These are phyloP conservation scores for Trichoderma sp. DNA, from an alignment of 2,329 filamentous ascomycete species.

Conservation along the genomic window DNA sequence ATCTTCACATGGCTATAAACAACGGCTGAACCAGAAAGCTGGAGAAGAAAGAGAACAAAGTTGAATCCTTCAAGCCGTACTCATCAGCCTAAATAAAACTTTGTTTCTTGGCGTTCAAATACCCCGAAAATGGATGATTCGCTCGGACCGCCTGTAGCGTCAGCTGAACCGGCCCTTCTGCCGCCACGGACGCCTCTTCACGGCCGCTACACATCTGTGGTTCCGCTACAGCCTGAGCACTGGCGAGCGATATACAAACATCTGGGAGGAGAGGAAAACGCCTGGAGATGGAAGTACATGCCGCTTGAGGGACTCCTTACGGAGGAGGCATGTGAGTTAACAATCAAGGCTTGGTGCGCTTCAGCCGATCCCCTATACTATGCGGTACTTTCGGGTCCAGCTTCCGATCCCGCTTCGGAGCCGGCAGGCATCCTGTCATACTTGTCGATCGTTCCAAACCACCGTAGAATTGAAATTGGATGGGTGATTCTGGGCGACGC, in stretches of 20 bases:
- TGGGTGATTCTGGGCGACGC: constrained; percentile 48
- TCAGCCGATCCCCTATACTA: constrained; percentile 42
- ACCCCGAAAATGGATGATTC: background rate
- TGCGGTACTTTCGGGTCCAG: constrained; percentile 39
- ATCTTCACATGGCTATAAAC: background rate
- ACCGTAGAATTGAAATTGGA: constrained; percentile 57
- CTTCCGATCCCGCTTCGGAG: constrained; percentile 28
- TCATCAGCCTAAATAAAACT: background rate
- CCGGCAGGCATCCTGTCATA: constrained; percentile 43
- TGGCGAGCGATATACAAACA: constrained; percentile 31
- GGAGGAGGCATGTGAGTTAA: constrained; percentile 22
- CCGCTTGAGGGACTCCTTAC: constrained; percentile 27
- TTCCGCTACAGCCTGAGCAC: constrained; percentile 30
- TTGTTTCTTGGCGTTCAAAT: background rate
- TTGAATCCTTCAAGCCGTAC: background rate
- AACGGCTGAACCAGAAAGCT: background rate
- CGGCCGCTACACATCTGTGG: constrained; percentile 33
- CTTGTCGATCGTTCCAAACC: constrained; percentile 45
- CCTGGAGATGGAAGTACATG: constrained; percentile 36
- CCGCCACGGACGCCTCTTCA: constrained; percentile 25
- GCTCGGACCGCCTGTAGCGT: constrained; percentile 10
- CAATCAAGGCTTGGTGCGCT: constrained; percentile 25
- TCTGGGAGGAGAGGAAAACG: constrained; percentile 33
- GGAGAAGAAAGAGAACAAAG: background rate
- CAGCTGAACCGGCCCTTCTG: constrained; percentile 13